phyloP scores from a whole-genome alignment of 805 yeast genomes.

The Blastobotrys muscicola region DNA sequence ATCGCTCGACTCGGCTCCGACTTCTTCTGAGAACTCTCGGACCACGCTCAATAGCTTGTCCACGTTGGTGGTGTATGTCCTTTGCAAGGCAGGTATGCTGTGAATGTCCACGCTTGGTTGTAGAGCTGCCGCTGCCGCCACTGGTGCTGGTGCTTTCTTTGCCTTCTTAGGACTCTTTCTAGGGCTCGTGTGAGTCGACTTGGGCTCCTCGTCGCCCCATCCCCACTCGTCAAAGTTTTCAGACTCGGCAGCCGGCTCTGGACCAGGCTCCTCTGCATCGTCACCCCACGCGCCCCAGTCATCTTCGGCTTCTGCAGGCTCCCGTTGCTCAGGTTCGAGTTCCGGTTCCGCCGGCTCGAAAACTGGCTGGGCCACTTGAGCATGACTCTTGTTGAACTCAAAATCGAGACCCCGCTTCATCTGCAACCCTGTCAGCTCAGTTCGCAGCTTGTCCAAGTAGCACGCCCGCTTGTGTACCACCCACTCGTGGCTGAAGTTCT shows the following conservation, averaged over 20 bases:
- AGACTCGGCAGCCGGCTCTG: slow-evolving; percentile 2
- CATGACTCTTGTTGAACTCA: not conserved
- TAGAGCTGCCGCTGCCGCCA: not conserved
- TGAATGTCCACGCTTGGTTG: not conserved
- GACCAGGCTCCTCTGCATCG: slow-evolving; percentile 6
- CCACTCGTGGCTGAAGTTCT: slow-evolving; percentile 16
- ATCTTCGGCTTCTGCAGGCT: not conserved
- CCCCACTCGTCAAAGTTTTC: slow-evolving; percentile 16
- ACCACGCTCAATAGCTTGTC: not conserved
- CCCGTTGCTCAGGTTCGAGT: not conserved
- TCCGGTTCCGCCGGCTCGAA: not conserved
- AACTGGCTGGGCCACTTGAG: not conserved
- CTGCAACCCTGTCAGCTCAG: not conserved
- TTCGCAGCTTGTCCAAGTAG: slow-evolving; percentile 12
- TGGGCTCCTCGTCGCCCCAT: slow-evolving; percentile 17
- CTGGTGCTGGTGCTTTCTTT: not conserved
- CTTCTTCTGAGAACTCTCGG: not conserved
- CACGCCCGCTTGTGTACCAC: slow-evolving; percentile 9
- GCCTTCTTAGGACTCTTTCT: not conserved
- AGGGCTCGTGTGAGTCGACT: not conserved
- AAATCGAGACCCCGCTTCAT: not conserved
- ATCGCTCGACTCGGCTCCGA: slow-evolving; percentile 4
- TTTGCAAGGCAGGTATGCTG: not conserved
- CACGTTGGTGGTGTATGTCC: not conserved
- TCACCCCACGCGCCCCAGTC: slow-evolving; percentile 10